These are phyloP conservation scores for Penicillium oxalicum DNA, from an alignment of 2,329 filamentous ascomycete species.

Conservation along the genomic window DNA sequence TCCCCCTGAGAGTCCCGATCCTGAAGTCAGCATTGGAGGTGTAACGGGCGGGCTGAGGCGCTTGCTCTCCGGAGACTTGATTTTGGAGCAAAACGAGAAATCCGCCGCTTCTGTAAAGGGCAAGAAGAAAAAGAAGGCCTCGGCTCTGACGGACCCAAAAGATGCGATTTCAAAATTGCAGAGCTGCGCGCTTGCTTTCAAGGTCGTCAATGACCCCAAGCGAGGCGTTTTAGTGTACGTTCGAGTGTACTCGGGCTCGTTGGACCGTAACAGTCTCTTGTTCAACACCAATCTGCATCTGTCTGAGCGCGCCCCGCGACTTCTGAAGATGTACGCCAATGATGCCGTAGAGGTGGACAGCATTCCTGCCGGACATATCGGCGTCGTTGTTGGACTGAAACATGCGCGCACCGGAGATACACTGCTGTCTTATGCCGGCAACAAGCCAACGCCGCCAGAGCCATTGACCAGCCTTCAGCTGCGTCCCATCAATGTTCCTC, in stretches of 20 bases:
- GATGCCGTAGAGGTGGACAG: constrained; percentile 78
- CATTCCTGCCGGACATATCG: constrained; percentile 82
- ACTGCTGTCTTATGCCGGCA: constrained; percentile 65
- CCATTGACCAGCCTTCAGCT: constrained; percentile 71
- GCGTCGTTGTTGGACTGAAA: constrained; percentile 85
- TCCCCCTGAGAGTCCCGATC: constrained; percentile 71
- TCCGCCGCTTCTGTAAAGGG: constrained; percentile 30
- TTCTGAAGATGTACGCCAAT: constrained; percentile 84
- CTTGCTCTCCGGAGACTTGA: constrained; percentile 43
- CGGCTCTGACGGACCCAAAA: constrained; percentile 42
- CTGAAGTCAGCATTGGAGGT: constrained; percentile 64
- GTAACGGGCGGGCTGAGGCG: constrained; percentile 50
- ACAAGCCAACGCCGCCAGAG: constrained; percentile 59
- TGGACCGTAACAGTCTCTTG: constrained; percentile 66
- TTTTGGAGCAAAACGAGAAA: constrained; percentile 32
- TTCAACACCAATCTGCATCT: constrained; percentile 81
- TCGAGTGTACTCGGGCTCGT: constrained; percentile 77
- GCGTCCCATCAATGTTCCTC: constrained; percentile 79
- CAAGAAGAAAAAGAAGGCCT: constrained; percentile 39
- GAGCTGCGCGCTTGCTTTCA: constrained; percentile 71
- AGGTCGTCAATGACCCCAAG: constrained; percentile 82
- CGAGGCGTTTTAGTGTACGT: constrained; percentile 87
- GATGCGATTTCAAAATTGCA: constrained; percentile 56
- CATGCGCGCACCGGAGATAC: constrained; percentile 92
- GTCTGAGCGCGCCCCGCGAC: constrained; percentile 72